Evolutionary conservation across 2,329 filamentous ascomycete species (phyloP), one percentile per base, ranked within the genome.

Genomic region (Arthroderma sp.): DNA sequence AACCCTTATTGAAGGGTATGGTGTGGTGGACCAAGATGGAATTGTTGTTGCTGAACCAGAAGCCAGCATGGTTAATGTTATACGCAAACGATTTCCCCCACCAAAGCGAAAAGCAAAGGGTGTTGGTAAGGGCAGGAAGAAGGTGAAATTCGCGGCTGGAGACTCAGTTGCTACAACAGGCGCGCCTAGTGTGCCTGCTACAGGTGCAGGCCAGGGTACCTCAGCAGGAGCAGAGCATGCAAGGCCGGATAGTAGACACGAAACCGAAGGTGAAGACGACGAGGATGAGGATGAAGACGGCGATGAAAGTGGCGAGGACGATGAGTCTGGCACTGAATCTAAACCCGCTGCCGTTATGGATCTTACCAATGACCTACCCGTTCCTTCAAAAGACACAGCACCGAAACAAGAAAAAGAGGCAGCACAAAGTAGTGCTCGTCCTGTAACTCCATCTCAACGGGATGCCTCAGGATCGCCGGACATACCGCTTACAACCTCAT

Each of bases 101-200:
- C 84, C 84, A 0, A 87, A 86, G 61, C 81, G 85, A 61, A 94
- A 89, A 70, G 71, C 75, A 40, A 88, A 84, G 61, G 83, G 85
- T 0, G 79, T 83, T 32, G 85, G 85, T 5, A 74, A 78, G 50
- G 36, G 40, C 31, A 89, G 82, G 72, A 84, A 81, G 64, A 85
- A 81, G 60, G 75, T 79, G 36, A 73, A 73, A 49, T 78, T 79
- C 52, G 60, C 61, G 3, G 61, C 59, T 69, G 53, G 68, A 44
- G 55, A 70, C 61, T 66, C 53, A 37, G 62, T 47, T 28, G 64
- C 61, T 48, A 61, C 58, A 31, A 49, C 60, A 27, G 62, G 65
- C 30, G 59, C 61, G 29, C 15, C 15, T 3, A 22, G 15, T 22
- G 15, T 22, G 15, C 15, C 15, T 22, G 3, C 15, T 22, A 2